A percentile compares a stretch with the other conserved stretches of the same genome.
These are phyloP conservation scores for Amorphotheca resinae DNA, from an alignment of 495 filamentous ascomycete genomes.

Conservation along the genomic window DNA sequence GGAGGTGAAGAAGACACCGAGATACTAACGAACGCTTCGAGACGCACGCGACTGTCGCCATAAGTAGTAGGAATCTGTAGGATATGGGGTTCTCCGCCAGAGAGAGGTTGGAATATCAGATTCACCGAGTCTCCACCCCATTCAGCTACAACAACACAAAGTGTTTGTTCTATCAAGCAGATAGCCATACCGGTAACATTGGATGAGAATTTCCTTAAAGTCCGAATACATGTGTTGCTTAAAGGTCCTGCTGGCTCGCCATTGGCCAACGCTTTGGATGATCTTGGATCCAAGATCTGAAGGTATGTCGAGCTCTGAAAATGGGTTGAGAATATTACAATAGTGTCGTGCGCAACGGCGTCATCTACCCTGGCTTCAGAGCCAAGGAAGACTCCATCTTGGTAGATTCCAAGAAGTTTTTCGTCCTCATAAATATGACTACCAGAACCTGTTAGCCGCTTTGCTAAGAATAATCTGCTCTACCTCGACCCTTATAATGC, in stretches of 20 bases:
- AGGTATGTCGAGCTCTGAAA: constrained; percentile 2
- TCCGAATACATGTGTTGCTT: background rate
- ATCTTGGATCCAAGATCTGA: constrained; percentile 3
- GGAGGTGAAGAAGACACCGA: background rate
- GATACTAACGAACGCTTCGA: constrained; percentile 16
- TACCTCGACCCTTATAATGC: too few relatives aligned
- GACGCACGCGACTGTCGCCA: background rate
- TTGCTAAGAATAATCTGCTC: too few relatives aligned
- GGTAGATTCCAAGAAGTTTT: background rate
- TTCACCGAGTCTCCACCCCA: background rate
- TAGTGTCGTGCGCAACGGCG: constrained; percentile 4
- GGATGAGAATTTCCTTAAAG: constrained; percentile 4
- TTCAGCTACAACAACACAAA: constrained; percentile 11
- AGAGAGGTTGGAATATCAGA: constrained; percentile 6
- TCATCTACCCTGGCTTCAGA: constrained; percentile 1
- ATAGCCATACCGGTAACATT: constrained; percentile 6
- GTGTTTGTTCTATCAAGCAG: background rate
- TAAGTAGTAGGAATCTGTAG: constrained; percentile 1
- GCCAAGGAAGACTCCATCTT: background rate
- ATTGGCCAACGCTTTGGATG: constrained; percentile 1
- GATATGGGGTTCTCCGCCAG: background rate
- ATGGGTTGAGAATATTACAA: constrained; percentile 8
- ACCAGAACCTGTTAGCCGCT: constrained; percentile 2
- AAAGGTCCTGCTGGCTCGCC: background rate
- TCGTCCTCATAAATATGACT: background rate